A percentile compares a stretch with the other conserved stretches of the same genome.
Conservation (phyloP, 108 stramenopile genomes). For the Mayamaea pseudoterrestris region DNA sequence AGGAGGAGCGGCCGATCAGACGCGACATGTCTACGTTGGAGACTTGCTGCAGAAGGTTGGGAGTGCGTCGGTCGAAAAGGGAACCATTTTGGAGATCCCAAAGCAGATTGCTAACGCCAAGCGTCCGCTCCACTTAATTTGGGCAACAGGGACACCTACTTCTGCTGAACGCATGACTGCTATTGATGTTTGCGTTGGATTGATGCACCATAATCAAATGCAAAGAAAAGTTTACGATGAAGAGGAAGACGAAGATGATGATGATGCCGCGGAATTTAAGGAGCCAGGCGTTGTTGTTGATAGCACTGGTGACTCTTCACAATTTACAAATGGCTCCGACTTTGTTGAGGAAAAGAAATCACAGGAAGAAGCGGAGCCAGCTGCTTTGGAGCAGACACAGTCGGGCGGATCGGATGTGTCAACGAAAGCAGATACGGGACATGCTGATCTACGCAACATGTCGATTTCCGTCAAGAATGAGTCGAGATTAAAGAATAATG, state of each 20-base stretch:
- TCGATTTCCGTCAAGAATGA: too few species aligned
- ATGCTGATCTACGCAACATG: too few species aligned
- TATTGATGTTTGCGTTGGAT: conserved; percentile 13
- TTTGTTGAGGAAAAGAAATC: too few species aligned
- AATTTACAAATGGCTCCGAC: neutral
- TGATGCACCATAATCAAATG: neutral
- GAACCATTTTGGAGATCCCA: conserved; percentile 57
- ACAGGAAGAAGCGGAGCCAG: too few species aligned
- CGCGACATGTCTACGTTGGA: conserved; percentile 52
- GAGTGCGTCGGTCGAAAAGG: conserved; percentile 45
- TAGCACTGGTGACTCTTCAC: conserved; percentile 42
- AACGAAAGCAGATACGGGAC: too few species aligned
- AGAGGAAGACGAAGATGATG: neutral
- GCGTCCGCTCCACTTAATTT: conserved; percentile 52
- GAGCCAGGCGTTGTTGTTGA: neutral
- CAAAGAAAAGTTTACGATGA: neutral
- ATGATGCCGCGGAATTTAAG: conserved; percentile 7
- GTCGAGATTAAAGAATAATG: too few species aligned
- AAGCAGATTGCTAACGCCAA: conserved; percentile 40
- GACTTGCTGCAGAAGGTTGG: conserved; percentile 59
- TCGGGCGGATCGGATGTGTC: too few species aligned
- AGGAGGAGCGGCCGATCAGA: conserved; percentile 58
- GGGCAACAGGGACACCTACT: conserved; percentile 30
- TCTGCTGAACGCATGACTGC: conserved; percentile 27
- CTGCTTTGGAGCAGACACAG: too few species aligned